phyloP scores from a whole-genome alignment of 257 asterid genomes.

The Mentha longifolia region DNA sequence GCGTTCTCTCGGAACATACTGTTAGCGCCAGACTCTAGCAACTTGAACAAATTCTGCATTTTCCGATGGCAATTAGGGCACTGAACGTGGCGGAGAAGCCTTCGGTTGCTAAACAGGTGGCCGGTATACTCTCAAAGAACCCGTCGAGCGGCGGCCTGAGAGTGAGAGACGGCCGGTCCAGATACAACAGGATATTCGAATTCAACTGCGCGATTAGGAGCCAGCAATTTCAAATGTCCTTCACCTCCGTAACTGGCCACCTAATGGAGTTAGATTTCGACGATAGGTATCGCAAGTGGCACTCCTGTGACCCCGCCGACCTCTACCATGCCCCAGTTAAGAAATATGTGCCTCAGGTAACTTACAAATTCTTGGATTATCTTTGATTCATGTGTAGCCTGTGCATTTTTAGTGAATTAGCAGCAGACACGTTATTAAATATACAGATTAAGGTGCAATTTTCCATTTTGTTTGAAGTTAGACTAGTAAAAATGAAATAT shows the following conservation, averaged over 20 bases:
- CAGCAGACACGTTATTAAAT: background rate
- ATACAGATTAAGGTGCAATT: conserved; percentile 1
- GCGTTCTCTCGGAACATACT: too few species aligned
- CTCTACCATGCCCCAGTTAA: conserved; percentile 84
- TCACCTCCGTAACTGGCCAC: conserved; percentile 97
- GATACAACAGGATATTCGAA: conserved; percentile 88
- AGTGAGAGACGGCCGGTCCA: conserved; percentile 80
- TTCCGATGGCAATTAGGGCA: conserved; percentile 58
- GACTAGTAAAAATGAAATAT: background rate
- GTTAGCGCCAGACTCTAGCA: background rate
- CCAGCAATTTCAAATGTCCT: conserved; percentile 75
- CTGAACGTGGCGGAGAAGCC: conserved; percentile 99
- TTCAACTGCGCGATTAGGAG: conserved; percentile 61
- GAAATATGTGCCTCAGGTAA: conserved; percentile 86
- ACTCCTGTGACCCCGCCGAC: conserved; percentile 91
- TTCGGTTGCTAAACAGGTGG: conserved; percentile 90
- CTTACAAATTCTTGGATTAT: too few species aligned
- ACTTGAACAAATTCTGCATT: background rate
- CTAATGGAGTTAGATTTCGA: conserved; percentile 96
- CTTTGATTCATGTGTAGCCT: too few species aligned
- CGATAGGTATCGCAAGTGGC: conserved; percentile 87
- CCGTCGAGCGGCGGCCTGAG: conserved; percentile 65
- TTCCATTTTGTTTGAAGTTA: conserved; percentile 7
- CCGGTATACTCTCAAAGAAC: conserved; percentile 74
- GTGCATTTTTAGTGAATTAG: conserved; percentile 16